Conservation (phyloP, 768 basidiomycete genomes). For the Cubamyces lactineus region DNA sequence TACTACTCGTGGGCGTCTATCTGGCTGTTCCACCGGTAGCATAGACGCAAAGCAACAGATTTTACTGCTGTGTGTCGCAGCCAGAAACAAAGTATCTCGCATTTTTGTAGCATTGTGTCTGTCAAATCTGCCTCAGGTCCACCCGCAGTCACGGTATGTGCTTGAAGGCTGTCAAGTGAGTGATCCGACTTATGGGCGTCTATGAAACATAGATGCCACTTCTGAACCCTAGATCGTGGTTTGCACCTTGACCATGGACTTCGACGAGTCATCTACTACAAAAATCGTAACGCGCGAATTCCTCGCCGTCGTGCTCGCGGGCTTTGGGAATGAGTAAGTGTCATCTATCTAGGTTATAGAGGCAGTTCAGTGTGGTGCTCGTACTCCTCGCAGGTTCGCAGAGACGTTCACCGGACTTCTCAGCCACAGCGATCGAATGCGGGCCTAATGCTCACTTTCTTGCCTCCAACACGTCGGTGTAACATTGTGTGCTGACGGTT, state of each 20-base stretch:
- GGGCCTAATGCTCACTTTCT: constrained; percentile 10
- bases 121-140: too few relatives aligned
- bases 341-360: background rate
- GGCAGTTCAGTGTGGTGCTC: background rate
- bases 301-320: constrained; percentile 84
- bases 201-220: background rate
- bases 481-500: background rate
- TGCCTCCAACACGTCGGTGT: background rate
- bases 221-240: constrained; percentile 9
- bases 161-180: too few relatives aligned
- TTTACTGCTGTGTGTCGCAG: too few relatives aligned
- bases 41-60: background rate
- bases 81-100: background rate
- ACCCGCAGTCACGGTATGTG: too few relatives aligned
- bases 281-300: constrained; percentile 73
- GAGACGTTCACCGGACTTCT: background rate
- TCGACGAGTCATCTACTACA: constrained; percentile 50
- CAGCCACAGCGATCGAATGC: constrained; percentile 24
- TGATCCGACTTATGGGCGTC: background rate
- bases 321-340: constrained; percentile 88
- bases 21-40: too few relatives aligned
- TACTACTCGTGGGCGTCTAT: too few relatives aligned
- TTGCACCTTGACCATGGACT: constrained; percentile 55
- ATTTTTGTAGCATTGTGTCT: too few relatives aligned
- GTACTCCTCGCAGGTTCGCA: background rate